Evolutionary conservation across 2,329 filamentous ascomycete species (phyloP).

Genomic region (Scedosporium dehoogii): DNA sequence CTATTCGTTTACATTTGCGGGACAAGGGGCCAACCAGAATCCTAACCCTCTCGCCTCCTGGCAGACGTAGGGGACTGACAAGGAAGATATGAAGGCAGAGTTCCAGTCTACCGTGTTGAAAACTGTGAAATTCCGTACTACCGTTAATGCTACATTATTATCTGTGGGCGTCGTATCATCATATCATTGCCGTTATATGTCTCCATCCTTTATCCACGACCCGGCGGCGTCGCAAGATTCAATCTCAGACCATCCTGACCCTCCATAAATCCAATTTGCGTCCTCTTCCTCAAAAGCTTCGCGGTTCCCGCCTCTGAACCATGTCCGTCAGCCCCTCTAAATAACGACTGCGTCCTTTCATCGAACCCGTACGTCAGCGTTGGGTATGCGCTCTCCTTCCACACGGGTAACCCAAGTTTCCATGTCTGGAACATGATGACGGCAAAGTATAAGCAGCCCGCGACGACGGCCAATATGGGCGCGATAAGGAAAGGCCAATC

Average conservation of each 20-base stretch:
- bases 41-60: too few relatives aligned
- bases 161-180: too few relatives aligned
- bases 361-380: background rate
- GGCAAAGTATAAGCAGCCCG: background rate
- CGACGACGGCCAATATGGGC: background rate
- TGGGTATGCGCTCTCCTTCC: slow-evolving; percentile 3
- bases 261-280: background rate
- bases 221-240: background rate
- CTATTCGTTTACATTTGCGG: too few relatives aligned
- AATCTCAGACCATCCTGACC: background rate
- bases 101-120: too few relatives aligned
- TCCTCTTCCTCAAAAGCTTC: background rate
- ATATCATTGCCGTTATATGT: too few relatives aligned
- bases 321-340: background rate
- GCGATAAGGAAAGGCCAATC: background rate
- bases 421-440: background rate
- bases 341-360: background rate
- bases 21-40: too few relatives aligned
- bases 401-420: background rate
- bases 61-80: too few relatives aligned
- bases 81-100: too few relatives aligned
- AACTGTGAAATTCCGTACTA: too few relatives aligned
- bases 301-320: background rate
- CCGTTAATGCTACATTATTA: too few relatives aligned
- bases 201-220: too few relatives aligned